Evolutionary conservation across 148 eudicot genomes (phyloP).

Genomic region (Rhododendron vialii): DNA sequence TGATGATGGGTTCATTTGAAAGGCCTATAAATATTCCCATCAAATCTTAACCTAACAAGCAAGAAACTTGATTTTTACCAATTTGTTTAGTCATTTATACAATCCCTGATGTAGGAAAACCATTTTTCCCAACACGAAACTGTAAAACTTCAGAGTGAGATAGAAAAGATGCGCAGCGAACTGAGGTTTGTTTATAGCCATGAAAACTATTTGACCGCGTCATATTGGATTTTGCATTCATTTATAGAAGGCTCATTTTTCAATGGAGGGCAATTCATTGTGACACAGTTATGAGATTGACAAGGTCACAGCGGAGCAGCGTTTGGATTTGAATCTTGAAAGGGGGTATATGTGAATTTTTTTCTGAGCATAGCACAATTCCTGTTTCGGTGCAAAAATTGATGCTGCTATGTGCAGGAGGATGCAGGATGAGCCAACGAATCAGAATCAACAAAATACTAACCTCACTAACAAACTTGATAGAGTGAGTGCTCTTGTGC

Average conservation of each 20-base stretch:
- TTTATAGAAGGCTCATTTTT: not conserved
- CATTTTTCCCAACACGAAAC: conserved; percentile 72
- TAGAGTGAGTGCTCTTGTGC: conserved; percentile 32
- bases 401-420: conserved; percentile 35
- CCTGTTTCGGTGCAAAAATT: too few species aligned
- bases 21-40: not conserved
- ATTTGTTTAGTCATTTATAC: not conserved
- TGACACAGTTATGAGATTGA: conserved; percentile 52
- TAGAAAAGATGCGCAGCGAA: conserved; percentile 74
- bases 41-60: not conserved
- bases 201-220: not conserved
- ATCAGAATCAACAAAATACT: conserved; percentile 49
- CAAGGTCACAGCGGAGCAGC: conserved; percentile 65
- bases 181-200: conserved; percentile 45
- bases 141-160: conserved; percentile 52
- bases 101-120: conserved; percentile 51
- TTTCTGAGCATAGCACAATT: too few species aligned
- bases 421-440: conserved; percentile 47
- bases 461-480: conserved; percentile 61
- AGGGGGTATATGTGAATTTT: conserved; percentile 31
- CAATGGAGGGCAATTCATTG: not conserved
- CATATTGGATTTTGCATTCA: not conserved
- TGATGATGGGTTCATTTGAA: not conserved
- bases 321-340: conserved; percentile 68
- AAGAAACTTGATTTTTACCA: not conserved